Percentiles rank a stretch among this genome's conserved stretches.
These are phyloP conservation scores for Moringa oleifera DNA, from an alignment of 345 rosid species.

Conservation along the genomic window DNA sequence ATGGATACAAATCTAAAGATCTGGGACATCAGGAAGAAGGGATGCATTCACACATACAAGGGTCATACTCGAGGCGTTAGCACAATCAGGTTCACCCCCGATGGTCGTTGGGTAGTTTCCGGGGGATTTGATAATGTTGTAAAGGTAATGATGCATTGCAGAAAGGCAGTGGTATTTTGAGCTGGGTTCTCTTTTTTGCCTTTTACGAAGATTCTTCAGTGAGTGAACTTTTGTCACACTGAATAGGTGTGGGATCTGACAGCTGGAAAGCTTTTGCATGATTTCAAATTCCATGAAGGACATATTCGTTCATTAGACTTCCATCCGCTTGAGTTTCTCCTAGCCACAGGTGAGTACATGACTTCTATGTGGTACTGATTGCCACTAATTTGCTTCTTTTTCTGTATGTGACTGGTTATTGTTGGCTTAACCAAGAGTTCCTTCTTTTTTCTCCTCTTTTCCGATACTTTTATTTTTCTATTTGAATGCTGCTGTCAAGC, in stretches of 20 bases:
- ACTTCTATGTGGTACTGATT: not conserved
- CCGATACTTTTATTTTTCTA: no score
- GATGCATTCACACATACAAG: conserved; percentile 91
- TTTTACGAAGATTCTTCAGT: not conserved
- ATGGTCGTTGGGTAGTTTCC: conserved; percentile 99
- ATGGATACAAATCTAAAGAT: conserved; percentile 67
- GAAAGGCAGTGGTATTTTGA: not conserved
- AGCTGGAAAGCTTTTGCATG: conserved; percentile 97
- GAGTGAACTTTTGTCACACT: conserved; percentile 4
- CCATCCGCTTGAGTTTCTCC: conserved; percentile 96
- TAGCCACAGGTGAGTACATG: conserved; percentile 71
- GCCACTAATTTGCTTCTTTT: no score
- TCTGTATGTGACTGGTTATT: not conserved
- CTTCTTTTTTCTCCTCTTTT: not conserved
- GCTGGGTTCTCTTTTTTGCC: conserved; percentile 2
- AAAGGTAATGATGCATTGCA: conserved; percentile 49
- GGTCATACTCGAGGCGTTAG: conserved; percentile 78
- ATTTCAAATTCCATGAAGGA: conserved; percentile 91
- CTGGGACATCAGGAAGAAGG: conserved; percentile 97
- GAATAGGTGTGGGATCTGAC: conserved; percentile 88
- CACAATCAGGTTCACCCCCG: conserved; percentile 87
- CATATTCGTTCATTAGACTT: conserved; percentile 75
- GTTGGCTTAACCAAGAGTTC: not conserved
- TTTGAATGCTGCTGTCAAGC: not conserved
- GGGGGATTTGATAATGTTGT: conserved; percentile 93